phyloP scores from a whole-genome alignment of 1,139 yeast genomes.

The Saccharomyces pastorianus region DNA sequence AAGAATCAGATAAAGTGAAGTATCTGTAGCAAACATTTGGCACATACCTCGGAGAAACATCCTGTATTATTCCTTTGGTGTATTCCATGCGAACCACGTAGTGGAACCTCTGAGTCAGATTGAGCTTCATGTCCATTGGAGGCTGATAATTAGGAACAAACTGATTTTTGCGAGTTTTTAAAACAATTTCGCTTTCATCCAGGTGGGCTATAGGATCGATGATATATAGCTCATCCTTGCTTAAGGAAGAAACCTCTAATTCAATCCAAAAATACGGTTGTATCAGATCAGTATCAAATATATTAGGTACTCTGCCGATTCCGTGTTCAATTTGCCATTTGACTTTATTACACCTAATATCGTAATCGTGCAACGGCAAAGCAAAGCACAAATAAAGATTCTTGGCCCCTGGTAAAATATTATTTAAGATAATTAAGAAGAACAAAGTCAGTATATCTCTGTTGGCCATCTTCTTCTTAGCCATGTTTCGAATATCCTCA shows the following conservation, averaged over 20 bases:
- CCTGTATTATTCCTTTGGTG: slow-evolving; percentile 8
- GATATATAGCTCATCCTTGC: slow-evolving; percentile 11
- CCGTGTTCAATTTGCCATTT: slow-evolving; percentile 5
- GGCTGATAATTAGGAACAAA: slow-evolving; percentile 12
- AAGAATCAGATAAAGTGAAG: slow-evolving; percentile 8
- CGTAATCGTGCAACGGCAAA: slow-evolving; percentile 18
- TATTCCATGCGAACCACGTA: slow-evolving; percentile 16
- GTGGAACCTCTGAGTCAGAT: slow-evolving; percentile 13
- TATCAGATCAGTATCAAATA: slow-evolving; percentile 21
- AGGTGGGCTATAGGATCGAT: slow-evolving; percentile 23
- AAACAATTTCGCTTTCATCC: slow-evolving; percentile 13
- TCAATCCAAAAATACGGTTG: slow-evolving; percentile 26
- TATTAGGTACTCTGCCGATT: slow-evolving; percentile 15
- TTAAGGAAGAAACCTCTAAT: slow-evolving; percentile 3
- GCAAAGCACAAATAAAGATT: slow-evolving; percentile 19
- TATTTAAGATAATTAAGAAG: slow-evolving; percentile 16
- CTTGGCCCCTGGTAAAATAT: slow-evolving; percentile 8
- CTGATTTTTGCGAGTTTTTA: slow-evolving; percentile 9
- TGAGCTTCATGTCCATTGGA: slow-evolving; percentile 2
- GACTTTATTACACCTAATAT: slow-evolving; percentile 5
- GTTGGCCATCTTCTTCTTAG: slow-evolving; percentile 17
- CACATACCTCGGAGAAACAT: slow-evolving; percentile 22
- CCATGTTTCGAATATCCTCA: slow-evolving; percentile 17
- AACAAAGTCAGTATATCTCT: slow-evolving; percentile 20
- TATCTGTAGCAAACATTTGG: slow-evolving; percentile 16